phyloP scores from a whole-genome alignment of 768 basidiomycete genomes.

The Mycena amicta region DNA sequence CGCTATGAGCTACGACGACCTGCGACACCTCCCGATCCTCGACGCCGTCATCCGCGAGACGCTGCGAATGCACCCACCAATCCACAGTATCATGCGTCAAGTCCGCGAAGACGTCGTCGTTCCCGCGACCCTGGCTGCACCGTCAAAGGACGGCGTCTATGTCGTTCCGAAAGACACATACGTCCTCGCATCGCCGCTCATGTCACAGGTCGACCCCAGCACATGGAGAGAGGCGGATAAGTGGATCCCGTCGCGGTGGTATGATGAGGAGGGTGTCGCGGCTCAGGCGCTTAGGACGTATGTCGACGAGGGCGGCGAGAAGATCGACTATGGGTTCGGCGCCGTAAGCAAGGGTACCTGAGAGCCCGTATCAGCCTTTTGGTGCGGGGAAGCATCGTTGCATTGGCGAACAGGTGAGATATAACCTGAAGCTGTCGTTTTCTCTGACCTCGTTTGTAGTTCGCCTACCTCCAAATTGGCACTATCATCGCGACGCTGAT shows the following conservation, averaged over 20 bases:
- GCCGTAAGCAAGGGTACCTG: slow-evolving; percentile 94
- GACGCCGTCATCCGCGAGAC: slow-evolving; percentile 93
- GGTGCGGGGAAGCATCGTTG: slow-evolving; percentile 96
- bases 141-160: slow-evolving; percentile 72
- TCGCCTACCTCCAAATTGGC: slow-evolving; percentile 93
- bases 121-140: slow-evolving; percentile 78
- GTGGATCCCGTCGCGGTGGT: slow-evolving; percentile 89
- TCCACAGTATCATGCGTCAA: slow-evolving; percentile 94
- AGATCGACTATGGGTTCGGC: slow-evolving; percentile 96
- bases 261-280: slow-evolving; percentile 80
- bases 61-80: slow-evolving; percentile 90
- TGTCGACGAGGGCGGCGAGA: slow-evolving; percentile 75
- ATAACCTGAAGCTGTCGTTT: too few species aligned
- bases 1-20: slow-evolving; percentile 82
- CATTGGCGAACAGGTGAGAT: slow-evolving; percentile 85
- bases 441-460: slow-evolving; percentile 46
- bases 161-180: slow-evolving; percentile 89
- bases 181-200: slow-evolving; percentile 85
- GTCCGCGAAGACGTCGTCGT: slow-evolving; percentile 85
- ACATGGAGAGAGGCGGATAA: slow-evolving; percentile 73
- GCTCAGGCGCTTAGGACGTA: slow-evolving; percentile 78
- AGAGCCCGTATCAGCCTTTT: slow-evolving; percentile 95
- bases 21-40: slow-evolving; percentile 80
- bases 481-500: slow-evolving; percentile 80
- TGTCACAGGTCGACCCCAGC: slow-evolving; percentile 83